Percentiles rank a stretch among this genome's conserved stretches.
phyloP scores from a whole-genome alignment of 129 eudicot genomes.

The Chrysanthemum makinoi region DNA sequence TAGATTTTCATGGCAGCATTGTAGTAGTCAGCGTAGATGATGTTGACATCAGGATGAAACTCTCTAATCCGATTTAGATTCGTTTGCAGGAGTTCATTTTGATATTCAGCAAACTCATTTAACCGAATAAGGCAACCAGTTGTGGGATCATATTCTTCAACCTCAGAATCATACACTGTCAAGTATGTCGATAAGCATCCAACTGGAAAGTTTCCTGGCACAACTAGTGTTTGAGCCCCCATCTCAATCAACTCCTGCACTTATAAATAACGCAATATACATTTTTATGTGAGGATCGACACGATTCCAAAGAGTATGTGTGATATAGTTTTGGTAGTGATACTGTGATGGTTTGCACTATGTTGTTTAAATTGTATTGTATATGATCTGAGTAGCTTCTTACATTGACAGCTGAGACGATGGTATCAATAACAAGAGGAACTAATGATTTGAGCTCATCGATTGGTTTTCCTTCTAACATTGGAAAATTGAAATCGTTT shows the following conservation, averaged over 20 bases:
- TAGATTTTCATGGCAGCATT: constrained; percentile 42
- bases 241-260: constrained; percentile 28
- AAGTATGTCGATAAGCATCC: constrained; percentile 36
- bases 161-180: constrained; percentile 10
- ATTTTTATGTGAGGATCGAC: background rate
- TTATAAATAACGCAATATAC: too few species aligned
- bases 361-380: too few species aligned
- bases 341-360: too few species aligned
- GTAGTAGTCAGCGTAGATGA: constrained; percentile 55
- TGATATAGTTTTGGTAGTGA: too few species aligned
- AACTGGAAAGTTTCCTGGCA: constrained; percentile 40
- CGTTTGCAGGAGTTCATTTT: constrained; percentile 34
- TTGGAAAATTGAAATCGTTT: too few species aligned
- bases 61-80: constrained; percentile 31
- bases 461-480: too few species aligned
- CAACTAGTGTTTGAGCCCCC: constrained; percentile 34
- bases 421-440: too few species aligned
- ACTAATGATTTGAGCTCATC: too few species aligned
- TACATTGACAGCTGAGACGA: too few species aligned
- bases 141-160: constrained; percentile 42
- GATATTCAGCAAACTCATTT: constrained; percentile 40
- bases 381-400: too few species aligned
- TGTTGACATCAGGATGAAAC: constrained; percentile 36
- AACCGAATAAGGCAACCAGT: constrained; percentile 41
- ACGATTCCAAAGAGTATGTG: too few species aligned